Conservation (phyloP, 306 rosid genomes). For the Mimosa bimucronata region DNA sequence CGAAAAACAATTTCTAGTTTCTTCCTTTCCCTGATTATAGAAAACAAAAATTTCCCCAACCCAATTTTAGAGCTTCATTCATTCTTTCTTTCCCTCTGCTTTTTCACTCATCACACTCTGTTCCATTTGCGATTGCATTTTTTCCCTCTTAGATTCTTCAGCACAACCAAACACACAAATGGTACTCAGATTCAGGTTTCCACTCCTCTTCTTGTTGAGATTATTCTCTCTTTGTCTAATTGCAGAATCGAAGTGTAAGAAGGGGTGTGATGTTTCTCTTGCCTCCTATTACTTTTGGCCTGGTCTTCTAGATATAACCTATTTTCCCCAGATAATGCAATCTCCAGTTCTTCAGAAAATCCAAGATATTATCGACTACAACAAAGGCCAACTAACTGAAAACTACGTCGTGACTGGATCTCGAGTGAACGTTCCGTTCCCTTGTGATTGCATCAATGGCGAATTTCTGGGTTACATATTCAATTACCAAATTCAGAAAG, state of each 20-base stretch:
- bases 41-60: background rate
- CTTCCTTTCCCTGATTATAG: background rate
- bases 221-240: slow-evolving; percentile 5
- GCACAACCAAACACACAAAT: no score
- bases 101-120: no score
- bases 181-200: no score
- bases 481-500: no score
- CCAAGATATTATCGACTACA: slow-evolving; percentile 44
- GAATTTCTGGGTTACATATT: no score
- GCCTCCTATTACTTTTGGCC: slow-evolving; percentile 55
- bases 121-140: no score
- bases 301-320: slow-evolving; percentile 13
- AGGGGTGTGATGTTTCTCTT: slow-evolving; percentile 54
- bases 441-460: no score
- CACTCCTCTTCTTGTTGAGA: slow-evolving; percentile 12
- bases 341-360: no score
- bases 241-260: slow-evolving; percentile 57
- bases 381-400: slow-evolving; percentile 37
- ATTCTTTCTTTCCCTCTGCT: background rate
- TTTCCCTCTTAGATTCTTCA: no score
- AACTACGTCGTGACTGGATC: background rate
- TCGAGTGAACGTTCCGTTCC: no score
- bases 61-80: no score
- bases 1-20: no score
- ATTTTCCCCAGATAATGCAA: slow-evolving; percentile 35